These are phyloP conservation scores for Talaromyces borbonicus DNA, from an alignment of 495 filamentous ascomycete species.

Conservation along the genomic window DNA sequence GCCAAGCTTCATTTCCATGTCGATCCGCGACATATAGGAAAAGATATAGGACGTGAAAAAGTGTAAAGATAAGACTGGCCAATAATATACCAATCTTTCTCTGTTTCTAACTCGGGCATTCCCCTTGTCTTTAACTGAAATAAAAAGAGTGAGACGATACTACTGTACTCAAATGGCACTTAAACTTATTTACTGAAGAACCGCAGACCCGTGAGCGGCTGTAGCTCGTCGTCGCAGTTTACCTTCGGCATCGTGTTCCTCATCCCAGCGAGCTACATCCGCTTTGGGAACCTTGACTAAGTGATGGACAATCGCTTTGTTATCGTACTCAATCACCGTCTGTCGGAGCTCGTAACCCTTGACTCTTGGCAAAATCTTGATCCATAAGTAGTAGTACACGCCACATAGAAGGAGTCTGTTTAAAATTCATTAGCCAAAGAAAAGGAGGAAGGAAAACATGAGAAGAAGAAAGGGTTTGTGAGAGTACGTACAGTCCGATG, in stretches of 20 bases:
- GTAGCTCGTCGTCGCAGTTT: constrained; percentile 9
- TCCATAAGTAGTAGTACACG: constrained; percentile 49
- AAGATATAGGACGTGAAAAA: not conserved
- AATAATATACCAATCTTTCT: not conserved
- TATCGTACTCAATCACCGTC: constrained; percentile 38
- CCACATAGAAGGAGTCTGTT: constrained; percentile 37
- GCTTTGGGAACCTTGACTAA: constrained; percentile 44
- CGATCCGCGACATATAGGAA: not conserved
- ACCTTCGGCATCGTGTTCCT: constrained; percentile 45
- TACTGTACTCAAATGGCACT: not conserved
- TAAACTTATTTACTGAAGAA: not conserved
- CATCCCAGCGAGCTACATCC: constrained; percentile 43
- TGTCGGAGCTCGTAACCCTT: constrained; percentile 45
- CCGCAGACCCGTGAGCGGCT: not conserved
- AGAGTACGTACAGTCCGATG: constrained; percentile 41
- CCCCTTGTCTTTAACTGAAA: not conserved
- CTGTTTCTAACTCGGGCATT: not conserved
- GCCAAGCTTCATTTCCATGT: not conserved
- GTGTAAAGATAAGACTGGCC: not conserved
- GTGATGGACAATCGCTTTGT: constrained; percentile 39
- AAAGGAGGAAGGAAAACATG: not conserved
- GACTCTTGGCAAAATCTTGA: constrained; percentile 39
- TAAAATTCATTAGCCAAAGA: not conserved
- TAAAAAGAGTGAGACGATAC: no score
- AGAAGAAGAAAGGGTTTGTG: not conserved